phyloP scores from a whole-genome alignment of 2,329 filamentous ascomycete genomes.

The Aureobasidium musti region DNA sequence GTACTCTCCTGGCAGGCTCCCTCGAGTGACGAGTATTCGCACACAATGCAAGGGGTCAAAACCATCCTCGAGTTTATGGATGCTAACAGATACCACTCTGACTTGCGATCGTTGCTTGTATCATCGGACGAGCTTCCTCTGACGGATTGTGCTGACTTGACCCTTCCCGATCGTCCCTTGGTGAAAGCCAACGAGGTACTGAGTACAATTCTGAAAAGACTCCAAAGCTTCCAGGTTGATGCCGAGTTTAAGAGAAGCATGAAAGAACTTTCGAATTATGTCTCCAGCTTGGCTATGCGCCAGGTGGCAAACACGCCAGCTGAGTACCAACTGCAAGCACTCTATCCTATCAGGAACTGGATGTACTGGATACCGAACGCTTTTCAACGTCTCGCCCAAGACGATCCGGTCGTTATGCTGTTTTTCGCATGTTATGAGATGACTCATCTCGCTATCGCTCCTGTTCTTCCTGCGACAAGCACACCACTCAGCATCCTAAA shows the following conservation, averaged over 20 bases:
- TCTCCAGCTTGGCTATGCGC: constrained; percentile 4
- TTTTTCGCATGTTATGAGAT: constrained; percentile 16
- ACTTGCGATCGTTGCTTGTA: constrained; percentile 2
- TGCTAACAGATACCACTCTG: not conserved
- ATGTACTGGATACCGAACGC: constrained; percentile 12
- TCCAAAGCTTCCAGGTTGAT: constrained; percentile 3
- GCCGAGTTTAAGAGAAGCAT: constrained; percentile 14
- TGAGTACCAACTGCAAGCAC: constrained; percentile 4
- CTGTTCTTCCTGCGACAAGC: constrained; percentile 3
- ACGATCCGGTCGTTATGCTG: constrained; percentile 7
- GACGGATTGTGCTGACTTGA: not conserved
- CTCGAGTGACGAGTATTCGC: constrained; percentile 2
- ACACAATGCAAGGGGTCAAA: constrained; percentile 18
- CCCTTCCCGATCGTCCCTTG: not conserved
- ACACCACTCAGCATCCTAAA: constrained; percentile 1
- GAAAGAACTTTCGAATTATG: constrained; percentile 14
- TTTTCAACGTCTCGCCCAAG: constrained; percentile 8
- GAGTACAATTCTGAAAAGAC: not conserved
- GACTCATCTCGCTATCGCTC: constrained; percentile 9
- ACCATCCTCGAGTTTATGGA: constrained; percentile 11
- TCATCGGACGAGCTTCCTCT: not conserved
- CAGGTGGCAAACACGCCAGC: not conserved
- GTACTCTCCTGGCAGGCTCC: constrained; percentile 22
- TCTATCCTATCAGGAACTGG: constrained; percentile 11
- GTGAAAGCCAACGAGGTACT: not conserved